These are phyloP conservation scores for Aspergillus pseudoterreus DNA, from an alignment of 2,329 filamentous ascomycete species.

Conservation along the genomic window DNA sequence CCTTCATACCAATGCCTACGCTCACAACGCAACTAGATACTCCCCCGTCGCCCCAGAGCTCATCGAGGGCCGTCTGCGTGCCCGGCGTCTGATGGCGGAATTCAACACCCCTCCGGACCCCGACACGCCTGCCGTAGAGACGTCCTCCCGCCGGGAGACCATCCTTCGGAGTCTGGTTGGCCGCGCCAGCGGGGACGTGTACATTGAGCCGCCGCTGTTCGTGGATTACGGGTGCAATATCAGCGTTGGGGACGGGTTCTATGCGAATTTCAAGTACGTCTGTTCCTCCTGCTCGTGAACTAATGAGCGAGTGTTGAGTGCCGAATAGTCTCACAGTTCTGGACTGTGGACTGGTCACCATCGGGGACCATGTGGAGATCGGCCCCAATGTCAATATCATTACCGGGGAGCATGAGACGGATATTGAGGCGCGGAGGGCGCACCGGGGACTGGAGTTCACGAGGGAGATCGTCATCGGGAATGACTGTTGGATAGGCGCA, in stretches of 20 bases:
- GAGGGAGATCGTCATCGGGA: slow-evolving; percentile 67
- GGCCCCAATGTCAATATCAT: slow-evolving; percentile 50
- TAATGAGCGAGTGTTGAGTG: slow-evolving; percentile 32
- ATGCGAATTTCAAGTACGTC: slow-evolving; percentile 18
- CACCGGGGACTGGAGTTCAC: slow-evolving; percentile 66
- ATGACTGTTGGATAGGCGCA: slow-evolving; percentile 76
- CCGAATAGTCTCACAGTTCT: slow-evolving; percentile 49
- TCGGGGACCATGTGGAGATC: slow-evolving; percentile 49
- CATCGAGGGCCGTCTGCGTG: slow-evolving; percentile 7
- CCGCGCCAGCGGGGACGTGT: slow-evolving; percentile 7
- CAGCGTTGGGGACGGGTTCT: slow-evolving; percentile 14
- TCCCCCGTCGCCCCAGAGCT: slow-evolving; percentile 8
- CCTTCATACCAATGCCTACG: not conserved
- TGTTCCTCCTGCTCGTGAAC: not conserved
- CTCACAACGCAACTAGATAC: slow-evolving; percentile 3
- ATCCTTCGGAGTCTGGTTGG: slow-evolving; percentile 12
- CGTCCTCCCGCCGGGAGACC: not conserved
- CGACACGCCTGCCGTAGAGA: not conserved
- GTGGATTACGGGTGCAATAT: slow-evolving; percentile 23
- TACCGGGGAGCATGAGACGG: slow-evolving; percentile 48
- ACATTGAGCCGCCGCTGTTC: slow-evolving; percentile 17
- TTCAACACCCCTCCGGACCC: slow-evolving; percentile 9
- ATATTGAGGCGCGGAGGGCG: slow-evolving; percentile 41
- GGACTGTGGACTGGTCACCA: slow-evolving; percentile 49
- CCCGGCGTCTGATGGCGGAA: slow-evolving; percentile 6